A percentile compares a stretch with the other conserved stretches of the same genome.
Evolutionary conservation across 257 asterid genomes (phyloP).

Genomic region (Przewalskia tangutica): DNA sequence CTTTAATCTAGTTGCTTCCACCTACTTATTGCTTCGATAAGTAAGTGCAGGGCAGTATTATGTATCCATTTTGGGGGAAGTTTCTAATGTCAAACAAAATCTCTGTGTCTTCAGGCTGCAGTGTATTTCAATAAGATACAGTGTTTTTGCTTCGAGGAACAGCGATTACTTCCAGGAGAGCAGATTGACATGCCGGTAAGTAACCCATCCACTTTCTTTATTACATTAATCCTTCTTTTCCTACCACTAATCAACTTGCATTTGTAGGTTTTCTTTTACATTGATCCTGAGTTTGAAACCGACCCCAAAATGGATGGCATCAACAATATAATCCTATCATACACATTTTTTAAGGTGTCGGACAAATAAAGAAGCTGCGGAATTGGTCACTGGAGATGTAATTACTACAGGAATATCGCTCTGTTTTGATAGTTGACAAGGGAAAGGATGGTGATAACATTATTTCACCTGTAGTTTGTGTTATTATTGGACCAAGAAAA

Average conservation of each 20-base stretch:
- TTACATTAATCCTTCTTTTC: background rate
- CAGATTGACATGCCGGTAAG: conserved; percentile 88
- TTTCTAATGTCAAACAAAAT: background rate
- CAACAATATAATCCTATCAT: conserved; percentile 43
- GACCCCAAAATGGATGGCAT: conserved; percentile 86
- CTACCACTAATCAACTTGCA: background rate
- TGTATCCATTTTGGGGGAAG: background rate
- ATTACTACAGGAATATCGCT: background rate
- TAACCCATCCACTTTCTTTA: background rate
- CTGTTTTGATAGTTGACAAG: background rate
- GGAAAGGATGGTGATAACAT: background rate
- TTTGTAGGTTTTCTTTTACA: conserved; percentile 72
- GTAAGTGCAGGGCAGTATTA: background rate
- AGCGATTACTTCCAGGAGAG: conserved; percentile 81
- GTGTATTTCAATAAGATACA: conserved; percentile 83
- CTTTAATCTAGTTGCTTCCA: background rate
- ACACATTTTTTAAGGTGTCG: conserved; percentile 52
- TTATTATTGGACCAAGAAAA: background rate
- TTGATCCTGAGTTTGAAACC: conserved; percentile 84
- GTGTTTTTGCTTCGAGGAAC: conserved; percentile 90
- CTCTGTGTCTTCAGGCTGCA: conserved; percentile 47
- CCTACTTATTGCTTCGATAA: background rate
- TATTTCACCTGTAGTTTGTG: background rate
- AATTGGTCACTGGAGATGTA: background rate
- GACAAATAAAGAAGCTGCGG: conserved; percentile 26